Conservation (phyloP, 371 early-diverging fungal species). For the Syncephalastrum racemosum region DNA sequence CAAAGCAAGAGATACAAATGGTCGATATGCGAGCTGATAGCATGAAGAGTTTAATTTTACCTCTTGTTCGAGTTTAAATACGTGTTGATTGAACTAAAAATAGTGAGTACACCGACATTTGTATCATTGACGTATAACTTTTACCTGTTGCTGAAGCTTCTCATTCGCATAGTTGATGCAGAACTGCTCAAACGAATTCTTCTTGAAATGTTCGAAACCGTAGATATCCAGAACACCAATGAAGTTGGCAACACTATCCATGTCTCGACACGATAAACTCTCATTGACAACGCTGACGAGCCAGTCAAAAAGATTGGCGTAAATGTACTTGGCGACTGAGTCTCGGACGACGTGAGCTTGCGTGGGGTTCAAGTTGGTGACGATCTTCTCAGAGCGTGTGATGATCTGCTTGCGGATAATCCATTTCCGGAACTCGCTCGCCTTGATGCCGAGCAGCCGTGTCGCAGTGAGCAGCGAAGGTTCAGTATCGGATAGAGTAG, state of each 20-base stretch:
- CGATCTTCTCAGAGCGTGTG: slow-evolving; percentile 85
- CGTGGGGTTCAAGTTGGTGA: slow-evolving; percentile 67
- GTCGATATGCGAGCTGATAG: no score
- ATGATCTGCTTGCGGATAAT: slow-evolving; percentile 85
- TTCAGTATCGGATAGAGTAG: slow-evolving; percentile 70
- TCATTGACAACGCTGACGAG: slow-evolving; percentile 83
- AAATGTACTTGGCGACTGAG: slow-evolving; percentile 93
- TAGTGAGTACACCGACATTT: background rate
- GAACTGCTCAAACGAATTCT: slow-evolving; percentile 99
- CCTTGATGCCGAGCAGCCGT: slow-evolving; percentile 73
- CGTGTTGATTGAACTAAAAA: slow-evolving; percentile 68
- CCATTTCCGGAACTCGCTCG: slow-evolving; percentile 84
- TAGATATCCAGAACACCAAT: slow-evolving; percentile 98
- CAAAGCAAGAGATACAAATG: no score
- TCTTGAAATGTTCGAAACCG: slow-evolving; percentile 96
- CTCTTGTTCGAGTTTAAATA: slow-evolving; percentile 91
- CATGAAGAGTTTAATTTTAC: no score
- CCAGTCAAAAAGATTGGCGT: slow-evolving; percentile 93
- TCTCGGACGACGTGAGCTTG: slow-evolving; percentile 87
- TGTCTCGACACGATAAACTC: slow-evolving; percentile 70
- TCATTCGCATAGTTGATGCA: slow-evolving; percentile 99
- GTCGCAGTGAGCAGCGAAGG: slow-evolving; percentile 67
- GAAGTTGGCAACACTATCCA: slow-evolving; percentile 56
- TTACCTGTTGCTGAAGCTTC: slow-evolving; percentile 92
- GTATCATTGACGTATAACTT: background rate